Evolutionary conservation across 2,329 filamentous ascomycete species (phyloP).

Genomic region (Pestalotiopsis sp.): DNA sequence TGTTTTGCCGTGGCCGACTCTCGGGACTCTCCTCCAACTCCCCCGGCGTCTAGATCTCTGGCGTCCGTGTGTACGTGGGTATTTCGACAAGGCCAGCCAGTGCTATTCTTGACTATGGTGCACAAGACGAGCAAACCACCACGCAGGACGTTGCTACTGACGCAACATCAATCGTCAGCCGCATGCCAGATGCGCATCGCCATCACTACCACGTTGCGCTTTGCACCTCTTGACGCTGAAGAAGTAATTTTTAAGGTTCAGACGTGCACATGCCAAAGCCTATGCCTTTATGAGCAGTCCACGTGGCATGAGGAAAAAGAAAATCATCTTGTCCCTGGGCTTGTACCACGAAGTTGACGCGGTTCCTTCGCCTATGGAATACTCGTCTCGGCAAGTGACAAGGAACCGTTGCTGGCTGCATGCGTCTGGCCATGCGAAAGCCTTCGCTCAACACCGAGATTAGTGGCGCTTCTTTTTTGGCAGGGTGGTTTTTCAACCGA

Average conservation of each 20-base stretch:
- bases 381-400: background rate
- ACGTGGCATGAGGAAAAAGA: background rate
- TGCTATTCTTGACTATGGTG: background rate
- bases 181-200: background rate
- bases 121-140: background rate
- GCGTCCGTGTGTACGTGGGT: background rate
- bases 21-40: slow-evolving; percentile 22
- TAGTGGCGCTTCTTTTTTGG: background rate
- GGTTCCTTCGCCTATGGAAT: background rate
- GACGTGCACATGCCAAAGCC: background rate
- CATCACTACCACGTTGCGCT: background rate
- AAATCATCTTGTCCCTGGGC: background rate
- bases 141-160: background rate
- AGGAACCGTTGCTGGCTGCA: background rate
- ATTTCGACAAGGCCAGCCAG: background rate
- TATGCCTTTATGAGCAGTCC: background rate
- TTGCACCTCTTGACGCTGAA: background rate
- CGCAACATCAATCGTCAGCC: background rate
- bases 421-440: background rate
- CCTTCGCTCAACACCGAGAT: background rate
- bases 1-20: slow-evolving; percentile 29
- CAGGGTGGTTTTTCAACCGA: background rate
- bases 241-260: background rate
- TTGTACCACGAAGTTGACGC: background rate
- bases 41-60: background rate